Conservation (phyloP, 106 monocot species). For the Dendrobium nobile region DNA sequence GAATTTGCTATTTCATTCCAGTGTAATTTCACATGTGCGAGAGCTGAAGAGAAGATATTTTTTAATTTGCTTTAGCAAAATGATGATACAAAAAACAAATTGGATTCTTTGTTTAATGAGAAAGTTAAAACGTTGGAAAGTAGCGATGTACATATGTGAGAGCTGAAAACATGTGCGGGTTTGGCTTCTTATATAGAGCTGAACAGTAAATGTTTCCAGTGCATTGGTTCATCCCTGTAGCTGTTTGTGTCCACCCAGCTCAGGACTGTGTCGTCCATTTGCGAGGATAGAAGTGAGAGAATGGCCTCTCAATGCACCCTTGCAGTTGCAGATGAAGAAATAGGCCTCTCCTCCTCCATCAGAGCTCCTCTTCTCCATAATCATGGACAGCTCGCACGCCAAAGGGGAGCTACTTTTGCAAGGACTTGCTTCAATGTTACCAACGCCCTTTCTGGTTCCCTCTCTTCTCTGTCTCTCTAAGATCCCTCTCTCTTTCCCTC, state of each 20-base stretch:
- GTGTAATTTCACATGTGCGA: no score
- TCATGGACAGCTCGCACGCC: neutral
- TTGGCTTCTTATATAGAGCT: no score
- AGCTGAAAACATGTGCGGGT: no score
- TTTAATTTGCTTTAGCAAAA: no score
- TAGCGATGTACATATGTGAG: no score
- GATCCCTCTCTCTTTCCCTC: neutral
- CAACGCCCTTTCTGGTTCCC: slow-evolving; percentile 20
- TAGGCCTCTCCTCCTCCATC: neutral
- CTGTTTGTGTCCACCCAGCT: neutral
- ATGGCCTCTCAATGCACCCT: neutral
- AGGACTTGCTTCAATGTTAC: slow-evolving; percentile 27
- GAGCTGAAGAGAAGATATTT: no score
- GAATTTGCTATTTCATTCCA: no score
- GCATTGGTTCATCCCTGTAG: neutral
- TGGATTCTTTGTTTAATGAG: no score
- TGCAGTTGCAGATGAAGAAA: slow-evolving; percentile 1
- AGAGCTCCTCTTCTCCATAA: slow-evolving; percentile 1
- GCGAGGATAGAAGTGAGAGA: neutral
- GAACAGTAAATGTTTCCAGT: neutral
- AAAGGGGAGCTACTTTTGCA: slow-evolving; percentile 17
- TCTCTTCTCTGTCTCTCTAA: neutral
- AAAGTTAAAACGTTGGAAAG: no score
- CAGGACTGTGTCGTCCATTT: neutral
- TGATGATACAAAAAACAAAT: no score